A percentile compares a stretch with the other conserved stretches of the same genome.
Evolutionary conservation across 2,329 filamentous ascomycete species (phyloP).

Genomic region (Trichoderma sp.): DNA sequence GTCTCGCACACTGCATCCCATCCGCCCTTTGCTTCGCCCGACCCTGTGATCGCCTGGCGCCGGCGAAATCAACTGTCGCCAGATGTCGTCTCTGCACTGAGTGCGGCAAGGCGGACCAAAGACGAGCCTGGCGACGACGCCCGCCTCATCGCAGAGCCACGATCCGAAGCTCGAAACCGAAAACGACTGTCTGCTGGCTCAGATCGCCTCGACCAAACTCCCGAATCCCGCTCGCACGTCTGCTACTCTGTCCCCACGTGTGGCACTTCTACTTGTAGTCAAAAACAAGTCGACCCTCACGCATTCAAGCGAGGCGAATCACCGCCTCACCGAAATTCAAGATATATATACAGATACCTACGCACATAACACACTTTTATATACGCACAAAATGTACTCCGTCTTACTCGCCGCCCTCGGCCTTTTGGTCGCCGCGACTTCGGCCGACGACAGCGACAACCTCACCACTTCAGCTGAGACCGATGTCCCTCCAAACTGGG

Average conservation of each 20-base stretch:
- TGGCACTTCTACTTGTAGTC: neutral
- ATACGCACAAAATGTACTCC: slow-evolving; percentile 5
- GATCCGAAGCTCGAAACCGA: neutral
- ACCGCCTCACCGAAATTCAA: neutral
- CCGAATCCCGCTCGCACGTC: neutral
- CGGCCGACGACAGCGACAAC: slow-evolving; percentile 40
- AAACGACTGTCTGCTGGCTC: neutral
- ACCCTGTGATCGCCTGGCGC: slow-evolving; percentile 3
- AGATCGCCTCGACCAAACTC: neutral
- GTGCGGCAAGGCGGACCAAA: slow-evolving; percentile 1
- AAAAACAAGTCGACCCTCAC: neutral
- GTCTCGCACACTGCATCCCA: neutral
- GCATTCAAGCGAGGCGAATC: neutral
- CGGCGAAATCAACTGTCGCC: slow-evolving; percentile 4
- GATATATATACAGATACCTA: neutral
- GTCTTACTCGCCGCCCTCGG: slow-evolving; percentile 22
- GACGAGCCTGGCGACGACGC: slow-evolving; percentile 18
- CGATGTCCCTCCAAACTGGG: slow-evolving; percentile 45
- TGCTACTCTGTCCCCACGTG: neutral
- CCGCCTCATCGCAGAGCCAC: slow-evolving; percentile 11
- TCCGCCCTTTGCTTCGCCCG: neutral
- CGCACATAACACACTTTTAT: neutral
- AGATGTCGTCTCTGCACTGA: slow-evolving; percentile 18
- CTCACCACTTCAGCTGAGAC: slow-evolving; percentile 41
- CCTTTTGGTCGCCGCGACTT: slow-evolving; percentile 33